These are phyloP conservation scores for Entoloma clypeatum DNA, from an alignment of 1,284 basidiomycete species.

Conservation along the genomic window DNA sequence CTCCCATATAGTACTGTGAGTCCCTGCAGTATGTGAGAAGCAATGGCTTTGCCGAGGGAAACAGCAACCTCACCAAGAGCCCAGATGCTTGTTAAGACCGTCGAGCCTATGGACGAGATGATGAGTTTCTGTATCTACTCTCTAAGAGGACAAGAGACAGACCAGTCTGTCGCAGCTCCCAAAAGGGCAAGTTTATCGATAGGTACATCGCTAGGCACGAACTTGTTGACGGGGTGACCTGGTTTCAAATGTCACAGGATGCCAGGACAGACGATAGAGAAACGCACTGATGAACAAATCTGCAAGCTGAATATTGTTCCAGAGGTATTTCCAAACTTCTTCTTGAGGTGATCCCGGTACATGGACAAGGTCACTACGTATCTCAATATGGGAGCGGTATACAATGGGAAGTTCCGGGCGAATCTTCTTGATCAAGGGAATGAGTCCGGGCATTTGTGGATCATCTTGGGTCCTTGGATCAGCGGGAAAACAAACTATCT, in stretches of 20 bases:
- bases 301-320: constrained; percentile 81
- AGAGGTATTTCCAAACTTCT: constrained; percentile 87
- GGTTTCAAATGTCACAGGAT: constrained; percentile 1
- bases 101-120: constrained; percentile 62
- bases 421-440: constrained; percentile 80
- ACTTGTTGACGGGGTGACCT: constrained; percentile 85
- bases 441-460: constrained; percentile 83
- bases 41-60: background rate
- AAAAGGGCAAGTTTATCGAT: constrained; percentile 63
- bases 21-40: constrained; percentile 46
- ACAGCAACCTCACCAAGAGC: constrained; percentile 44
- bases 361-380: constrained; percentile 75
- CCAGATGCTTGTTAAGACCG: constrained; percentile 81
- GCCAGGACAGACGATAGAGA: background rate
- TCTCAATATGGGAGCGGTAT: constrained; percentile 90
- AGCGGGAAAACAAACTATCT: background rate
- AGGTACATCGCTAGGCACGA: constrained; percentile 82
- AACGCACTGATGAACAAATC: constrained; percentile 78
- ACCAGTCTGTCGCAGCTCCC: constrained; percentile 81
- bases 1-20: constrained; percentile 76
- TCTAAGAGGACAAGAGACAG: constrained; percentile 24
- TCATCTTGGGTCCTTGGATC: constrained; percentile 48
- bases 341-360: constrained; percentile 75
- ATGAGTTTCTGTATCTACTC: too few species aligned
- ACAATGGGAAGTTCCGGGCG: constrained; percentile 80